Conservation (phyloP, 805 yeast species). For the Pichia thaimueangensis region DNA sequence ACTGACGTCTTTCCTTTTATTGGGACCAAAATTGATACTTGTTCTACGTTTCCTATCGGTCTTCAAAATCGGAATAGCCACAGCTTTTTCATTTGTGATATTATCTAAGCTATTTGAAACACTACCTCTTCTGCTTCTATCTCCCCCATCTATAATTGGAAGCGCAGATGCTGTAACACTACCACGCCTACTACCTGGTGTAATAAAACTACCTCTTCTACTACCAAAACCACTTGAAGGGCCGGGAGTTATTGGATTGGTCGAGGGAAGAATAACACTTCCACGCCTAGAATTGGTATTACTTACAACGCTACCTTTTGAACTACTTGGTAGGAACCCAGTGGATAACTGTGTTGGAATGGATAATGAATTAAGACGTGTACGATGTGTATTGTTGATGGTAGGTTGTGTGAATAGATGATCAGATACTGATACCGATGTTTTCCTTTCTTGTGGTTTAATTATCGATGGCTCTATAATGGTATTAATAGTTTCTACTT, state of each 20-base stretch:
- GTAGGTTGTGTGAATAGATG: constrained; percentile 2
- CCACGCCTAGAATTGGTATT: constrained; percentile 10
- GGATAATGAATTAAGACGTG: constrained; percentile 13
- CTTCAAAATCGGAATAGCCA: constrained; percentile 10
- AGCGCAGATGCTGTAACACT: not conserved
- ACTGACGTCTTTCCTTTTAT: constrained; percentile 3
- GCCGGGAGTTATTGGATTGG: not conserved
- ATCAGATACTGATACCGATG: not conserved
- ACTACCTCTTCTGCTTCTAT: constrained; percentile 7
- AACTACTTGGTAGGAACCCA: not conserved
- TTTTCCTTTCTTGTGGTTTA: not conserved
- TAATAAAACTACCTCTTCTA: not conserved
- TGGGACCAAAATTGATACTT: constrained; percentile 25
- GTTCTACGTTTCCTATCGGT: constrained; percentile 27
- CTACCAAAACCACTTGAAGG: not conserved
- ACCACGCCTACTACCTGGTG: constrained; percentile 5
- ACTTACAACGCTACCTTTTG: not conserved
- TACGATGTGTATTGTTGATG: not conserved
- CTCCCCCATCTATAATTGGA: no score
- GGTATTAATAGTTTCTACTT: not conserved
- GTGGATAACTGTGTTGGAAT: constrained; percentile 11
- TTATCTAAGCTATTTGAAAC: not conserved
- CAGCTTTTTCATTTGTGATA: not conserved
- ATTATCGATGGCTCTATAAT: not conserved
- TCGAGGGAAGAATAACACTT: constrained; percentile 3